Evolutionary conservation across 306 rosid genomes (phyloP).

Genomic region (Urtica urens): DNA sequence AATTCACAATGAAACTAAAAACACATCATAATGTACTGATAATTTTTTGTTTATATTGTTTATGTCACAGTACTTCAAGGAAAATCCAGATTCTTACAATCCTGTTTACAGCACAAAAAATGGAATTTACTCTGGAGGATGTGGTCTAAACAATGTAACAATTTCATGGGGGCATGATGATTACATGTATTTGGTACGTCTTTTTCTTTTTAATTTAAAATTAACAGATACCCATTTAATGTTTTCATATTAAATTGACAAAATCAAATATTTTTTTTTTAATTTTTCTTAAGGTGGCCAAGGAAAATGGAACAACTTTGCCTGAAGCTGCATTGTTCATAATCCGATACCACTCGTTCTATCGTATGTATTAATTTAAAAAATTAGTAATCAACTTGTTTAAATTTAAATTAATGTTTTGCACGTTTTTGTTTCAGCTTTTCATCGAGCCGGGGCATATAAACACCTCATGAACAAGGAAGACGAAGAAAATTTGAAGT

Average conservation of each 20-base stretch:
- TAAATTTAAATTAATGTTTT: neutral
- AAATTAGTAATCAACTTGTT: neutral
- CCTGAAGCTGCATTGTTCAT: slow-evolving; percentile 52
- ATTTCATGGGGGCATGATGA: slow-evolving; percentile 73
- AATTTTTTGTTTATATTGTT: neutral
- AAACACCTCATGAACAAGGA: slow-evolving; percentile 48
- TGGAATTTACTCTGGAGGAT: slow-evolving; percentile 39
- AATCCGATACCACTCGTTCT: slow-evolving; percentile 51
- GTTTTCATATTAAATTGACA: neutral
- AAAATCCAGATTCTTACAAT: slow-evolving; percentile 33
- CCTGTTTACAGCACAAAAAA: slow-evolving; percentile 27
- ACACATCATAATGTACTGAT: neutral
- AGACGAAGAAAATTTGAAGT: slow-evolving; percentile 43
- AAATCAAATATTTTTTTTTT: neutral
- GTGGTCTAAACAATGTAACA: slow-evolving; percentile 44
- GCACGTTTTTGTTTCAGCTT: slow-evolving; percentile 26
- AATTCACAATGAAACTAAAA: neutral
- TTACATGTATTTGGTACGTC: slow-evolving; percentile 50
- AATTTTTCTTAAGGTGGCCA: slow-evolving; percentile 40
- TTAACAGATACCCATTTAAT: neutral
- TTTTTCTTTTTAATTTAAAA: neutral
- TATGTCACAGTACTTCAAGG: slow-evolving; percentile 38
- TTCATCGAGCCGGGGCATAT: slow-evolving; percentile 44
- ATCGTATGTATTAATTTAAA: slow-evolving; percentile 26
- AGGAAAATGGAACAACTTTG: slow-evolving; percentile 40